A percentile compares a stretch with the other conserved stretches of the same genome.
Evolutionary conservation across 2,329 filamentous ascomycete genomes (phyloP).

Genomic region (Aspergillus puulaauensis): DNA sequence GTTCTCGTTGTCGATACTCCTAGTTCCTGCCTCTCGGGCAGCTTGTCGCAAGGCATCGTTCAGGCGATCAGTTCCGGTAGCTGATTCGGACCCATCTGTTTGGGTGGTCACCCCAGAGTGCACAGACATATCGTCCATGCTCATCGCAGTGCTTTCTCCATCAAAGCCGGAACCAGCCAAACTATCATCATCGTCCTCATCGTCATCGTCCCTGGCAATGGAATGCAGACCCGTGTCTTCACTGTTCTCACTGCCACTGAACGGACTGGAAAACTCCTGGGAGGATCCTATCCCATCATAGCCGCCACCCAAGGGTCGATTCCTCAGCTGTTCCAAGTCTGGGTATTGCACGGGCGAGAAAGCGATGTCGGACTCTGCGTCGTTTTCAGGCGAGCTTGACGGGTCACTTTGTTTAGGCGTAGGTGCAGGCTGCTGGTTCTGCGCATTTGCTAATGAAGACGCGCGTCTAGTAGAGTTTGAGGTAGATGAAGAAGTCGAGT

Average conservation of each 20-base stretch:
- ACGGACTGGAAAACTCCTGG: conserved; percentile 73
- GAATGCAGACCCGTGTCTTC: conserved; percentile 44
- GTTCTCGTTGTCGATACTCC: conserved; percentile 61
- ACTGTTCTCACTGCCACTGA: conserved; percentile 59
- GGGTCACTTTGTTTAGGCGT: conserved; percentile 44
- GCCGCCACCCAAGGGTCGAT: conserved; percentile 21
- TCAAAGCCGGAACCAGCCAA: conserved; percentile 53
- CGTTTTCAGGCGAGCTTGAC: conserved; percentile 62
- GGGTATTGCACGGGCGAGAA: conserved; percentile 66
- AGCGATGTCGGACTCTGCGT: conserved; percentile 56
- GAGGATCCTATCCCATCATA: conserved; percentile 63
- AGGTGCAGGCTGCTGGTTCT: conserved; percentile 36
- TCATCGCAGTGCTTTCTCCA: conserved; percentile 77
- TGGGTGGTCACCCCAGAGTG: conserved; percentile 64
- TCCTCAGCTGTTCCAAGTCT: conserved; percentile 61
- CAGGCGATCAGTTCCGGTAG: conserved; percentile 69
- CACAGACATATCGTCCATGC: conserved; percentile 73
- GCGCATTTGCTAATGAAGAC: conserved; percentile 56
- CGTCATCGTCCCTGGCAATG: conserved; percentile 35
- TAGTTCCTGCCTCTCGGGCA: conserved; percentile 71
- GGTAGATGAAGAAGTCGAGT: conserved; percentile 74
- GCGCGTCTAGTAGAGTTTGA: conserved; percentile 74
- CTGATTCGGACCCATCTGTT: conserved; percentile 50
- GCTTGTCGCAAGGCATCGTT: conserved; percentile 78
- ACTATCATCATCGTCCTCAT: conserved; percentile 49